Conservation (phyloP, 306 rosid genomes). For the Vigna trinervia region DNA sequence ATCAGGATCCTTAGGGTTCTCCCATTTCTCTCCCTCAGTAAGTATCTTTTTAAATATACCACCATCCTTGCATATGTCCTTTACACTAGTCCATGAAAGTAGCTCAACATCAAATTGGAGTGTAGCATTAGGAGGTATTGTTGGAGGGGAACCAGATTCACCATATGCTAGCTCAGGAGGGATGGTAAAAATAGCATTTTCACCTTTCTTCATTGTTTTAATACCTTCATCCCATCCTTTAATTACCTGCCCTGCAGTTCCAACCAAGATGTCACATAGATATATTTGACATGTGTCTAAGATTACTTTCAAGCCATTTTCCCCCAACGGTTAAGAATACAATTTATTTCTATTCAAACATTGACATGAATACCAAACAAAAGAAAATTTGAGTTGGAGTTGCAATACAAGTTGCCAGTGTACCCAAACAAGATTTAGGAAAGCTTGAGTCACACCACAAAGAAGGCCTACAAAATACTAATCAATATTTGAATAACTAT, state of each 20-base stretch:
- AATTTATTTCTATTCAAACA: neutral
- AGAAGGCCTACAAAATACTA: neutral
- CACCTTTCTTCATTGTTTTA: conserved; percentile 94
- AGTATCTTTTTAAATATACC: conserved; percentile 85
- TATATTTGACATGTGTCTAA: neutral
- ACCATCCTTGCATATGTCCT: conserved; percentile 91
- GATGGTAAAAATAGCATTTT: conserved; percentile 82
- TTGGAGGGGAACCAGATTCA: conserved; percentile 80
- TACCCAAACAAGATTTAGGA: neutral
- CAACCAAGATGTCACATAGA: conserved; percentile 1
- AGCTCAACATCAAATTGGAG: conserved; percentile 90
- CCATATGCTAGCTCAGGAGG: conserved; percentile 91
- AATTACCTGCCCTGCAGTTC: conserved; percentile 87
- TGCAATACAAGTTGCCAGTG: neutral
- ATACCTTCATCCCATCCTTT: conserved; percentile 96
- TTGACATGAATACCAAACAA: neutral
- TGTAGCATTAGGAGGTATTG: conserved; percentile 90
- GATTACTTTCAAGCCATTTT: neutral
- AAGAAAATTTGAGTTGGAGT: neutral
- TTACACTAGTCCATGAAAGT: conserved; percentile 84
- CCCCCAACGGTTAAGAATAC: neutral
- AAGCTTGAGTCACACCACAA: neutral
- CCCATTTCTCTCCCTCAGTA: conserved; percentile 82
- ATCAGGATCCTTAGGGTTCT: conserved; percentile 77
- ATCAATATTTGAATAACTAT: neutral